These are phyloP conservation scores for Dendrostoma leiphaemia DNA, from an alignment of 2,329 filamentous ascomycete genomes.

Conservation along the genomic window DNA sequence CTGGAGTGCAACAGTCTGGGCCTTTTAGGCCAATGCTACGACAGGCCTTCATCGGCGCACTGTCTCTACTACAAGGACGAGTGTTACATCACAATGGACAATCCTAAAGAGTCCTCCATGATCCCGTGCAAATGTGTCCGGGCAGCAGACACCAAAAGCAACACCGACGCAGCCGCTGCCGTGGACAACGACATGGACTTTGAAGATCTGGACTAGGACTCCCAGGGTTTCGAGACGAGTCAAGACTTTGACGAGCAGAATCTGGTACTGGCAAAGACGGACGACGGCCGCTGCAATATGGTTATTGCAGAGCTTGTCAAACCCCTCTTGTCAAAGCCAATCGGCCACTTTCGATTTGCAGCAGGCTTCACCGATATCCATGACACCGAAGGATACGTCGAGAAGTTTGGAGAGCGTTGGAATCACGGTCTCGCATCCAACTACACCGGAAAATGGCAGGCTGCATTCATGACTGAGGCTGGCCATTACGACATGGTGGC, in stretches of 20 bases:
- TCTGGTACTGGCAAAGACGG: too few species aligned
- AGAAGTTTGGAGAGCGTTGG: too few species aligned
- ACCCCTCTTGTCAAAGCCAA: background rate
- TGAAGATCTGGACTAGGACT: background rate
- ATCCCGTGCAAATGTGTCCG: background rate
- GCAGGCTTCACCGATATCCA: too few species aligned
- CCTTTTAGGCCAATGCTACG: background rate
- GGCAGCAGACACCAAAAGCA: background rate
- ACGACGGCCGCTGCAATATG: background rate
- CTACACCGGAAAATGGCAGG: too few species aligned
- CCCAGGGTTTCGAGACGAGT: background rate
- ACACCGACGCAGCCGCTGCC: background rate
- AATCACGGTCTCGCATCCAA: too few species aligned
- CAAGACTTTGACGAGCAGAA: background rate
- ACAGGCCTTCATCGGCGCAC: background rate
- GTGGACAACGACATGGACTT: background rate
- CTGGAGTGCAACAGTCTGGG: background rate
- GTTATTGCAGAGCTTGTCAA: background rate
- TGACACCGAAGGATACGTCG: too few species aligned
- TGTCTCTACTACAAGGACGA: background rate
- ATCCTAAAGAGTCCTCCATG: background rate
- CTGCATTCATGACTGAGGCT: too few species aligned
- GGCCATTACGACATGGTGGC: too few species aligned
- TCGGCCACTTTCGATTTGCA: too few species aligned
- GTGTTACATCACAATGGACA: background rate